A percentile compares a stretch with the other conserved stretches of the same genome.
These are phyloP conservation scores for Cymbidium sinense DNA, from an alignment of 106 monocot species.

Conservation along the genomic window DNA sequence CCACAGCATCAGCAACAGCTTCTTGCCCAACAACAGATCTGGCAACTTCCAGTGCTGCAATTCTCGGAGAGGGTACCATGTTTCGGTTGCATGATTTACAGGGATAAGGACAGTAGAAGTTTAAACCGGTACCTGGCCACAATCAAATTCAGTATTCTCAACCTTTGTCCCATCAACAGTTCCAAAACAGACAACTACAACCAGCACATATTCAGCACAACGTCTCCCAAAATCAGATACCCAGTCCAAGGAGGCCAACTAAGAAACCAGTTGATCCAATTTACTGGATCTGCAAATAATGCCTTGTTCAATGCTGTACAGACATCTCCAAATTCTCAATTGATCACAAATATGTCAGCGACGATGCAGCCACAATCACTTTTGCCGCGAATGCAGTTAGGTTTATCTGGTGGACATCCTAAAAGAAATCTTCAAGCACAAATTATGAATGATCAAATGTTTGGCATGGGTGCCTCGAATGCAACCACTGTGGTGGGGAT, in stretches of 20 bases:
- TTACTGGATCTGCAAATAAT: slow-evolving; percentile 52
- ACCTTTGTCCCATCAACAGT: slow-evolving; percentile 55
- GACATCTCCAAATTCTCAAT: slow-evolving; percentile 75
- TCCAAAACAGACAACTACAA: slow-evolving; percentile 79
- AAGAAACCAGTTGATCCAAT: slow-evolving; percentile 73
- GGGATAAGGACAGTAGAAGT: slow-evolving; percentile 67
- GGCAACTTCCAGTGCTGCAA: slow-evolving; percentile 44
- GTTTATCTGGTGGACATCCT: neutral
- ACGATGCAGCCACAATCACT: neutral
- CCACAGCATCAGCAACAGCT: slow-evolving; percentile 63
- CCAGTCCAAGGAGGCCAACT: slow-evolving; percentile 56
- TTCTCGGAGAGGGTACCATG: slow-evolving; percentile 52
- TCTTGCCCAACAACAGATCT: slow-evolving; percentile 61
- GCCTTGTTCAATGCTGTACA: slow-evolving; percentile 73
- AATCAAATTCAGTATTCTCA: slow-evolving; percentile 84
- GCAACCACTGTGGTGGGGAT: neutral
- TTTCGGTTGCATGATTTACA: slow-evolving; percentile 77
- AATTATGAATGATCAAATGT: neutral
- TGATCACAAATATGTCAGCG: slow-evolving; percentile 4
- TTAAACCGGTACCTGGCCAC: slow-evolving; percentile 57
- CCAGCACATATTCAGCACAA: slow-evolving; percentile 64
- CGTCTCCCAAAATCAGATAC: slow-evolving; percentile 48
- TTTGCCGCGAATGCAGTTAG: neutral
- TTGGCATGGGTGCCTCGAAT: neutral
- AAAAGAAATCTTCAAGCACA: too few relatives aligned